These are phyloP conservation scores for Malassezia psittaci DNA, from an alignment of 1,284 basidiomycete genomes.

Conservation along the genomic window DNA sequence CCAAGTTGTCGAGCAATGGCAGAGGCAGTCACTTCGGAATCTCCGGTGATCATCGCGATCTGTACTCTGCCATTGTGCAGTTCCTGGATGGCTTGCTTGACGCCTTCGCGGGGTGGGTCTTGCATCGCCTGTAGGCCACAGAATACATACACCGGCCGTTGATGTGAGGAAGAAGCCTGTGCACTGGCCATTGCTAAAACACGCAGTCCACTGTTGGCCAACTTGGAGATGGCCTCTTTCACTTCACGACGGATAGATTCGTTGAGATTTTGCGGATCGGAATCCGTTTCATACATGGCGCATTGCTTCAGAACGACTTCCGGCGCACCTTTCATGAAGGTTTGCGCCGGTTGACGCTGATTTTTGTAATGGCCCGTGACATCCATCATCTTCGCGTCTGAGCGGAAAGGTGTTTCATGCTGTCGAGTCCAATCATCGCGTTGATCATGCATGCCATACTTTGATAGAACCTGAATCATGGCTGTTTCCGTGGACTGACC, in stretches of 20 bases:
- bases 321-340: slow-evolving; percentile 81
- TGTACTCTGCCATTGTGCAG: slow-evolving; percentile 79
- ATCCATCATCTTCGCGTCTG: slow-evolving; percentile 84
- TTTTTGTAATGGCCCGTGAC: slow-evolving; percentile 60
- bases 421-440: slow-evolving; percentile 63
- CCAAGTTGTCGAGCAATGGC: slow-evolving; percentile 83
- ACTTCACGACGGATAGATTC: slow-evolving; percentile 60
- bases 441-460: slow-evolving; percentile 63
- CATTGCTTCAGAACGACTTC: slow-evolving; percentile 76
- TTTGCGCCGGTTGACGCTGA: slow-evolving; percentile 15
- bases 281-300: slow-evolving; percentile 74
- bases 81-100: slow-evolving; percentile 71
- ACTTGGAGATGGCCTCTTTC: slow-evolving; percentile 59
- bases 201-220: slow-evolving; percentile 67
- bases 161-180: slow-evolving; percentile 34
- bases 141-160: slow-evolving; percentile 62
- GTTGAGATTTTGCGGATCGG: slow-evolving; percentile 69
- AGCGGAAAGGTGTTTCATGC: slow-evolving; percentile 77
- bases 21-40: slow-evolving; percentile 78
- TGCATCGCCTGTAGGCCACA: slow-evolving; percentile 88
- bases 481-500: slow-evolving; percentile 93
- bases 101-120: slow-evolving; percentile 84
- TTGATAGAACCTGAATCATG: slow-evolving; percentile 66
- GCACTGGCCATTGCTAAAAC: slow-evolving; percentile 86
- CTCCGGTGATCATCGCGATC: slow-evolving; percentile 96